Conservation (phyloP, 306 rosid genomes). For the Bauhinia variegata region DNA sequence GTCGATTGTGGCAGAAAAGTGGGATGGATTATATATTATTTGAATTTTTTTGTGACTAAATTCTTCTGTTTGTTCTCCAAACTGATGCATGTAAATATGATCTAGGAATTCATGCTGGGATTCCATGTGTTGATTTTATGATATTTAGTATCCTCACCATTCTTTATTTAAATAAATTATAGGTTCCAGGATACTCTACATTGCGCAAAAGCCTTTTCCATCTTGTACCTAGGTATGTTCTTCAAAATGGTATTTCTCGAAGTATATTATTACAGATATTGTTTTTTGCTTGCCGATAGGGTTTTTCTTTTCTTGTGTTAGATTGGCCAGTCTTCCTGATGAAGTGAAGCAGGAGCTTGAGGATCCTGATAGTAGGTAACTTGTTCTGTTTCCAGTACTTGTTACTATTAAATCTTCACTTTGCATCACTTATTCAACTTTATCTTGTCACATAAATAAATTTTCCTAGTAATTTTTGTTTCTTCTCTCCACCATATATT, state of each 20-base stretch:
- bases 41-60: slow-evolving; percentile 4
- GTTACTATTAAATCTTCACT: slow-evolving; percentile 27
- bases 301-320: too few relatives aligned
- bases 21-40: background rate
- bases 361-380: slow-evolving; percentile 85
- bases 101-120: slow-evolving; percentile 16
- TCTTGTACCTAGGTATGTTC: too few relatives aligned
- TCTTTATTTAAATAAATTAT: too few relatives aligned
- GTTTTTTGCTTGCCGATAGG: too few relatives aligned
- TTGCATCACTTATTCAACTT: slow-evolving; percentile 9
- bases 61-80: background rate
- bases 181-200: too few relatives aligned
- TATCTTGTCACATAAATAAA: background rate
- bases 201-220: too few relatives aligned
- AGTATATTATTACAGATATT: too few relatives aligned
- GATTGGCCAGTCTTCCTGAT: slow-evolving; percentile 58
- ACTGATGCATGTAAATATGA: slow-evolving; percentile 27
- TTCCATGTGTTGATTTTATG: slow-evolving; percentile 18
- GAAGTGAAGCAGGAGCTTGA: slow-evolving; percentile 77
- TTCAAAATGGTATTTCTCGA: too few relatives aligned
- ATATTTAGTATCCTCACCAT: slow-evolving; percentile 3
- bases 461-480: too few relatives aligned
- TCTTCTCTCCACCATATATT: too few relatives aligned
- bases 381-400: slow-evolving; percentile 29
- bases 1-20: background rate